phyloP scores from a whole-genome alignment of 2,329 filamentous ascomycete genomes.

The Aspergillus intermedius region DNA sequence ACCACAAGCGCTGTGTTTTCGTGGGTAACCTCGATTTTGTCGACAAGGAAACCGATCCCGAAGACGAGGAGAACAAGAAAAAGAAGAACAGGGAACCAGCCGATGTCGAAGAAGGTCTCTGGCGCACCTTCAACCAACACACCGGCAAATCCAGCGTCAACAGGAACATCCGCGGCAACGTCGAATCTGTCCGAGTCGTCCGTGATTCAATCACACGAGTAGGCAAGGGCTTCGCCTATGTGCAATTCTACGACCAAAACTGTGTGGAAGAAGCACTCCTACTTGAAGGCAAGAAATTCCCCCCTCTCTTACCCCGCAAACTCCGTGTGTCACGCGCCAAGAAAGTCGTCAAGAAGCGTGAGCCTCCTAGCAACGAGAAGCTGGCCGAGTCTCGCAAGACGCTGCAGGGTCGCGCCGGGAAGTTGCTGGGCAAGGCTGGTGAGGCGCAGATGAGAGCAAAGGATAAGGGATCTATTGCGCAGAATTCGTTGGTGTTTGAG shows the following conservation, averaged over 20 bases:
- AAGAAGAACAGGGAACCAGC: slow-evolving; percentile 71
- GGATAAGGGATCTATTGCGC: slow-evolving; percentile 22
- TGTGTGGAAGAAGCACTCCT: slow-evolving; percentile 85
- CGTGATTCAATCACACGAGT: slow-evolving; percentile 85
- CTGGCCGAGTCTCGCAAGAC: slow-evolving; percentile 26
- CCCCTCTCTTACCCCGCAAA: slow-evolving; percentile 83
- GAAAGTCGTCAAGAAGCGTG: slow-evolving; percentile 49
- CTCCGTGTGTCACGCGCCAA: slow-evolving; percentile 84
- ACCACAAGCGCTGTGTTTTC: slow-evolving; percentile 87
- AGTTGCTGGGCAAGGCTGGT: slow-evolving; percentile 33
- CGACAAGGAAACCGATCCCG: slow-evolving; percentile 73
- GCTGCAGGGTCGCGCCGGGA: slow-evolving; percentile 34
- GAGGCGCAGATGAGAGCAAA: slow-evolving; percentile 29
- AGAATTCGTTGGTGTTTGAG: slow-evolving; percentile 38
- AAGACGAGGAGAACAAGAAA: slow-evolving; percentile 54
- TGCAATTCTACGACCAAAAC: slow-evolving; percentile 88
- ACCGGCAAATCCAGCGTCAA: slow-evolving; percentile 21
- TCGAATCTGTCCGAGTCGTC: slow-evolving; percentile 90
- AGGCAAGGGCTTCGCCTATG: slow-evolving; percentile 95
- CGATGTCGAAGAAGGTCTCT: slow-evolving; percentile 79
- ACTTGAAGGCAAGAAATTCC: slow-evolving; percentile 84
- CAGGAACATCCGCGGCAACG: slow-evolving; percentile 58
- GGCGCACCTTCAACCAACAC: slow-evolving; percentile 36
- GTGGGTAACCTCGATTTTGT: slow-evolving; percentile 95
- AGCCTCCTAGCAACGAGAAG: slow-evolving; percentile 10